These are phyloP conservation scores for Mitragyna speciosa DNA, from an alignment of 257 asterid species.

Conservation along the genomic window DNA sequence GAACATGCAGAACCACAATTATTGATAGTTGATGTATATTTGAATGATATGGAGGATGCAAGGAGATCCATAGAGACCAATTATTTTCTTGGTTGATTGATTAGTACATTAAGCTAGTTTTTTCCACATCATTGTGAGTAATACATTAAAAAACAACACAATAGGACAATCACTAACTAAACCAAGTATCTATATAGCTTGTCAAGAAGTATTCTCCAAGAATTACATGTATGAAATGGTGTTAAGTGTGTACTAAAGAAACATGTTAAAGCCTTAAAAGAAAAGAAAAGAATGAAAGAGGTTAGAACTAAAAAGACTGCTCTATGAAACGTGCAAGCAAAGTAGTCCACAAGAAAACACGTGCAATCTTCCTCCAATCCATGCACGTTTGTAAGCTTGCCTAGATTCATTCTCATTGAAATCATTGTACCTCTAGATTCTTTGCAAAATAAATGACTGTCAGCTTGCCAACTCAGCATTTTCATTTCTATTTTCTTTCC, in stretches of 20 bases:
- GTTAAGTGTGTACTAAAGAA: neutral
- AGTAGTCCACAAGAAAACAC: conserved; percentile 45
- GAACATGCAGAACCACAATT: too few species aligned
- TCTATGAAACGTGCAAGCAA: conserved; percentile 41
- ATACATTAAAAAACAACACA: too few species aligned
- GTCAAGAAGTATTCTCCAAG: too few species aligned
- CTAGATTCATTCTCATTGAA: conserved; percentile 31
- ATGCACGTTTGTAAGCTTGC: conserved; percentile 7
- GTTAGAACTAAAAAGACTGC: neutral
- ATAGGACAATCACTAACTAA: too few species aligned
- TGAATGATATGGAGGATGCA: too few species aligned
- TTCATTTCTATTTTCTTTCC: conserved; percentile 15
- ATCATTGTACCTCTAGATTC: conserved; percentile 34
- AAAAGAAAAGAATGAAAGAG: neutral
- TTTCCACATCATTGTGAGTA: too few species aligned
- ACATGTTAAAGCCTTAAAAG: neutral
- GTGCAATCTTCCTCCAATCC: conserved; percentile 30
- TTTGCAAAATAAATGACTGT: conserved; percentile 46
- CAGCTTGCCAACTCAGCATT: conserved; percentile 59
- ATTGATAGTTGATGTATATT: too few species aligned
- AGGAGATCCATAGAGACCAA: too few species aligned
- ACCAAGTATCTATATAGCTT: too few species aligned
- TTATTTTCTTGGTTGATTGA: too few species aligned
- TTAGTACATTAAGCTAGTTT: too few species aligned
- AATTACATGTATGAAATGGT: too few species aligned